A percentile compares a stretch with the other conserved stretches of the same genome.
phyloP scores from a whole-genome alignment of 768 basidiomycete species.

The Serendipita sp. region DNA sequence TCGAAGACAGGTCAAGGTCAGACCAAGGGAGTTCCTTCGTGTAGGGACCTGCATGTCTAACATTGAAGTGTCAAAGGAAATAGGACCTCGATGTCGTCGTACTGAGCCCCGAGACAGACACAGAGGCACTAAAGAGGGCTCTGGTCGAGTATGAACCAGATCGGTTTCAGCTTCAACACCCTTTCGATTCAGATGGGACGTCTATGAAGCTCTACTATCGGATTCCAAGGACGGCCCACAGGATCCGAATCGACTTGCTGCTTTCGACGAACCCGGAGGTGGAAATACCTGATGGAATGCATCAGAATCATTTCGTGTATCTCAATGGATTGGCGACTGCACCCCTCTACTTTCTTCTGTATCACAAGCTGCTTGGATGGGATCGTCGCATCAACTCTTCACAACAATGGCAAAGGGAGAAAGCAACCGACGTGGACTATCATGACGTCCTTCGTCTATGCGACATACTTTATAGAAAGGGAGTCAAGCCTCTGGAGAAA shows the following conservation, averaged over 20 bases:
- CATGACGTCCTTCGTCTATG: not conserved
- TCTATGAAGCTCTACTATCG: not conserved
- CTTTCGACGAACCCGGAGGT: not conserved
- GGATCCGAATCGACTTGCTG: not conserved
- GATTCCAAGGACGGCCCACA: not conserved
- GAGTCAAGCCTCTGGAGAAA: not conserved
- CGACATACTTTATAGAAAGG: not conserved
- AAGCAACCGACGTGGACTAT: not conserved
- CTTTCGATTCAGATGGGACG: not conserved
- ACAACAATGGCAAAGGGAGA: not conserved
- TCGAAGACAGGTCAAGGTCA: not conserved
- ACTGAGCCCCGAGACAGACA: not conserved
- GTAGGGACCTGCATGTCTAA: not conserved
- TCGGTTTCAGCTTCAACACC: not conserved
- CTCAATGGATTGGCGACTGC: not conserved
- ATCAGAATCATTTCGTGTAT: not conserved
- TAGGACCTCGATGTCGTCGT: conserved; percentile 2
- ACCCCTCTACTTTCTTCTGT: not conserved
- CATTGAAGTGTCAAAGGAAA: not conserved
- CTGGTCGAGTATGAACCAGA: not conserved
- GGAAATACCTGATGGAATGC: not conserved
- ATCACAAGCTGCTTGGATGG: conserved; percentile 1
- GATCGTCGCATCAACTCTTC: not conserved
- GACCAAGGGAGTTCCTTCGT: not conserved
- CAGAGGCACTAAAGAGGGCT: not conserved